Evolutionary conservation across 2,329 filamentous ascomycete genomes (phyloP), one percentile per base, ranked within the genome.

Genomic region (Apiospora pterosperma): DNA sequence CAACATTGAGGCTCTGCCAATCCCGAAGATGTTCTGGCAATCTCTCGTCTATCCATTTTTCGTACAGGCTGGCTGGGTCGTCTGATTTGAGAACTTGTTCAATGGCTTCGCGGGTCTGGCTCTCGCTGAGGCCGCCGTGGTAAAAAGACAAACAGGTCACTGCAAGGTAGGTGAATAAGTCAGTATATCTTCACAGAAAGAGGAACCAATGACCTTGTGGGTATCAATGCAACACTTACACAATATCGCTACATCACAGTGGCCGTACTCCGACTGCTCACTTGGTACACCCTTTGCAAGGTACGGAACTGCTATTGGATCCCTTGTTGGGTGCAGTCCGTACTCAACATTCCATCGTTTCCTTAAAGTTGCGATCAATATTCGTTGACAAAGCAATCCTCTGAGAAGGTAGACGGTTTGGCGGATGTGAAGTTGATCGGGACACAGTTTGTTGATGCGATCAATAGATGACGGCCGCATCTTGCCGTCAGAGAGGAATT

Each of bases 281-380:
- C 83, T 84, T 0, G 90, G 89, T 0, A 82, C 79, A 2, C 89
- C 90, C 64, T 92, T 92, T 0, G 88, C 87, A 12, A 85, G 80
- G 60, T 84, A 92, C 0, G 90, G 90, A 0, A 92, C 90, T 0
- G 90, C 89, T 5, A 91, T 83, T 0, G 87, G 86, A 44, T 82
- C 78, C 16, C 90, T 80, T 0, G 66, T 58, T 0, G 84, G 81
- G 67, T 88, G 82, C 0, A 89, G 75, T 0, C 87, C 87, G 59
- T 89, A 93, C 52, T 86, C 80, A 0, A 93, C 89, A 34, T 89
- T 88, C 85, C 85, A 92, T 4, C 87, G 77, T 71, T 90, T 91
- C 61, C 85, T 84, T 0, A 91, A 70, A 3, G 81, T 84, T 31
- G 88, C 82, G 1, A 85, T 71, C 0, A 93, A 73, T 3, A 93